Evolutionary conservation across 208 protist genomes (phyloP), one percentile per base, ranked within the genome.

Genomic region (Leishmania amazonensis): DNA sequence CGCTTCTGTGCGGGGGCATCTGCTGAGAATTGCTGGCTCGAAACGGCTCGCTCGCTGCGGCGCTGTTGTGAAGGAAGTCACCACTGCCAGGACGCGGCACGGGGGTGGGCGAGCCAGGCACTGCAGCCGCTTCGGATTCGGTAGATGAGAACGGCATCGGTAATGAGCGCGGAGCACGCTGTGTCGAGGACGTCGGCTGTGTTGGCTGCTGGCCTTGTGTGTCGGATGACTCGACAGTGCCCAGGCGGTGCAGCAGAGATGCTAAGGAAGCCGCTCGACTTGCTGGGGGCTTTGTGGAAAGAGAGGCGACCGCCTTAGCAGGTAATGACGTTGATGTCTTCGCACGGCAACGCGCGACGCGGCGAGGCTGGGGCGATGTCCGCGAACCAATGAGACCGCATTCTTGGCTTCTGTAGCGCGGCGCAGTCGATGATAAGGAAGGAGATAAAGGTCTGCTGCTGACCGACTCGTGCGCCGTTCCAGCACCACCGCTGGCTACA

Each of bases 331-430:
- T 53, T 28, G 47, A 38, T 35, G 28, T 5, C 38, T 74, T 74
- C n/a, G 45, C 24, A 35, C 70, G 45, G 70, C 45, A 35, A 51
- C 70, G 70, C 42, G 45, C 70, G 31, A 74, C 70, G 47, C 70
- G 70, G 8, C 28, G 70, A 74, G 70, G 70, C 45, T 74, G 38
- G 28, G 28, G 70, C 3, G 70, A 74, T 8, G 42, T 0, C 70
- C 45, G 42, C 9, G 28, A 54, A 54, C 45, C 70, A 38, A 54
- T 51, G 70, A 45, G 19, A 1, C 40, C 70, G 45, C 70, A 19
- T 35, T 51, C 70, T 54, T 24, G 70, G 9, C 70, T 74, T 53
- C 38, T 45, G 70, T 74, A 74, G 45, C 70, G 70, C 45, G 70
- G 70, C 3, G 70, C 42, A 54, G 70, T n/a, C 24, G 28, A 38